These are phyloP conservation scores for Rubia peregrina DNA, from an alignment of 305 asterid species.

Conservation along the genomic window DNA sequence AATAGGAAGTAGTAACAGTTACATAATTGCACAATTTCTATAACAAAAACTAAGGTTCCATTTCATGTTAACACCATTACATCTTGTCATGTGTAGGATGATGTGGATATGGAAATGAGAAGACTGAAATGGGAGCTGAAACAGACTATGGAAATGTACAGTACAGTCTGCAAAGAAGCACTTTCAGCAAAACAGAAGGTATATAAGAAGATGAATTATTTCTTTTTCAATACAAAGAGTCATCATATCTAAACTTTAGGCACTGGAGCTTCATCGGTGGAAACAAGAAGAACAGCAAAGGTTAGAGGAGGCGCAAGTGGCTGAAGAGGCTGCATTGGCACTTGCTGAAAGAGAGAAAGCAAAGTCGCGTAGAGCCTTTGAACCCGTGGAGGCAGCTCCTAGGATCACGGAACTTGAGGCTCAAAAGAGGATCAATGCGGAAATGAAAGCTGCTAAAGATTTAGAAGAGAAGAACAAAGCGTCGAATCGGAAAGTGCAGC, in stretches of 20 bases:
- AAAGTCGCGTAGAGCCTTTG: conserved; percentile 32
- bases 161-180: conserved; percentile 44
- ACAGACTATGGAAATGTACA: conserved; percentile 47
- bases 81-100: conserved; percentile 27
- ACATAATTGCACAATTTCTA: no score
- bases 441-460: conserved; percentile 32
- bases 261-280: conserved; percentile 42
- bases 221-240: background rate
- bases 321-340: conserved; percentile 35
- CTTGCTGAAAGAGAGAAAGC: conserved; percentile 37
- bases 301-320: conserved; percentile 36
- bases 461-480: conserved; percentile 30
- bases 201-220: background rate
- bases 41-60: background rate
- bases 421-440: conserved; percentile 37
- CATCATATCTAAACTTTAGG: conserved; percentile 20
- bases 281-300: conserved; percentile 34
- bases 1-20: no score
- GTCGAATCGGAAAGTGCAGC: conserved; percentile 13
- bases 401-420: conserved; percentile 39
- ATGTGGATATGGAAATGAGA: conserved; percentile 43
- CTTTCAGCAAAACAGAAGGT: conserved; percentile 38
- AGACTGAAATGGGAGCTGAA: conserved; percentile 39
- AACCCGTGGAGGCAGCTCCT: conserved; percentile 36
- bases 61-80: background rate